Conservation (phyloP, 106 monocot species). For the Dioscorea dumetorum region DNA sequence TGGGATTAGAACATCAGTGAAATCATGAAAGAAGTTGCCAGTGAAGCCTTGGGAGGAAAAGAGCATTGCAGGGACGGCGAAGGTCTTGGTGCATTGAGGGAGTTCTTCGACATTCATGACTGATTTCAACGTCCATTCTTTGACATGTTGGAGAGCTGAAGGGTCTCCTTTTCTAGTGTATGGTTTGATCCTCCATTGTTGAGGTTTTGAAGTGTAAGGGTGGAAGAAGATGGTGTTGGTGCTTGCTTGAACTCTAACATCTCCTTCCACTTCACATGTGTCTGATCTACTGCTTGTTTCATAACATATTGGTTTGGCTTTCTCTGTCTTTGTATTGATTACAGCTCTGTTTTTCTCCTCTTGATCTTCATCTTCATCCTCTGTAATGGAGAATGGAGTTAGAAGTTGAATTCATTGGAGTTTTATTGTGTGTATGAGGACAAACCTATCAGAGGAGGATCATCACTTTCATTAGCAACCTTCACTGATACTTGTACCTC, state of each 20-base stretch:
- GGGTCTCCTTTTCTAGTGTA: conserved; percentile 35
- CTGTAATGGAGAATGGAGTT: not conserved
- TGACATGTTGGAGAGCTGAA: conserved; percentile 14
- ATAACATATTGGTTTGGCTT: conserved; percentile 10
- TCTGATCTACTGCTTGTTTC: conserved; percentile 24
- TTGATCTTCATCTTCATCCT: conserved; percentile 20
- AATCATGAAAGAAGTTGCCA: conserved; percentile 75
- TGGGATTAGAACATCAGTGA: conserved; percentile 59
- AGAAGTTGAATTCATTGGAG: too few species aligned
- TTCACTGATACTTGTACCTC: not conserved
- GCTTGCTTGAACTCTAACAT: conserved; percentile 26
- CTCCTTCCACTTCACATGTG: conserved; percentile 36
- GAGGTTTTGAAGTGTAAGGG: not conserved
- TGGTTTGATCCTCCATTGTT: conserved; percentile 31
- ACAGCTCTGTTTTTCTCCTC: conserved; percentile 1
- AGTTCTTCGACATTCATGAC: not conserved
- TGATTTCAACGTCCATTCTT: conserved; percentile 25
- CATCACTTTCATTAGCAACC: not conserved
- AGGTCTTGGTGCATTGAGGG: conserved; percentile 28
- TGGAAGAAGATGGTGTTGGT: conserved; percentile 7
- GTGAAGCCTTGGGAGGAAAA: conserved; percentile 57
- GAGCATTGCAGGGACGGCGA: conserved; percentile 32
- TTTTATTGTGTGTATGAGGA: too few species aligned
- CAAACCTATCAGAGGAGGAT: too few species aligned
- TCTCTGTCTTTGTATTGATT: not conserved